A percentile compares a stretch with the other conserved stretches of the same genome.
Evolutionary conservation across 192 early-diverging fungal species (phyloP).

Genomic region (Rhizoclosmatium globosum): DNA sequence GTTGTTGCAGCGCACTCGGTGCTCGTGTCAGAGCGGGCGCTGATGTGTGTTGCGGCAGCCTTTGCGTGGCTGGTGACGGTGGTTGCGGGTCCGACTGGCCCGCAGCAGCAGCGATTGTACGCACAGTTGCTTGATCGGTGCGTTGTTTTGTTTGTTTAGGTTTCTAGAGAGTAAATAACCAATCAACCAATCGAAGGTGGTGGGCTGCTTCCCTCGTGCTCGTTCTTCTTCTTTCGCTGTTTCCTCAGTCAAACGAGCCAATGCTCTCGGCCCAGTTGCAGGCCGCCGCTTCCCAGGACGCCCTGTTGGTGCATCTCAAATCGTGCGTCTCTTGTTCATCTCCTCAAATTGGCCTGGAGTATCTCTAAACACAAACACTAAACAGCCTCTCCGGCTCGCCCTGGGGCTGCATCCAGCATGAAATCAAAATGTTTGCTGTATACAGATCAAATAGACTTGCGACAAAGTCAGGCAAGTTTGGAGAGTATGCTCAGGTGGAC

Average conservation of each 20-base stretch:
- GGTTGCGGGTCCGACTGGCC: slow-evolving; percentile 2
- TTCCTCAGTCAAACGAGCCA: slow-evolving; percentile 6
- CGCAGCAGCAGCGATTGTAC: not conserved
- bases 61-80: slow-evolving; percentile 29
- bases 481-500: slow-evolving; percentile 11
- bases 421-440: slow-evolving; percentile 9
- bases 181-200: no score
- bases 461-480: slow-evolving; percentile 15
- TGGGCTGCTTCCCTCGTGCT: slow-evolving; percentile 22
- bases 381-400: not conserved
- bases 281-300: not conserved
- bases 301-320: not conserved
- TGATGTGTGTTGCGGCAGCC: not conserved
- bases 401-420: slow-evolving; percentile 9
- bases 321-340: not conserved
- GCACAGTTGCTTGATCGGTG: not conserved
- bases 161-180: not conserved
- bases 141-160: no score
- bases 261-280: slow-evolving; percentile 8
- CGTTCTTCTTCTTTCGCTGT: slow-evolving; percentile 20
- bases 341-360: no score
- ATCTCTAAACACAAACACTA: no score
- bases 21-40: slow-evolving; percentile 11
- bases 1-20: slow-evolving; percentile 23
- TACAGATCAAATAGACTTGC: not conserved